Evolutionary conservation across 2,329 filamentous ascomycete species (phyloP).

Genomic region (Aspergillus sergii): DNA sequence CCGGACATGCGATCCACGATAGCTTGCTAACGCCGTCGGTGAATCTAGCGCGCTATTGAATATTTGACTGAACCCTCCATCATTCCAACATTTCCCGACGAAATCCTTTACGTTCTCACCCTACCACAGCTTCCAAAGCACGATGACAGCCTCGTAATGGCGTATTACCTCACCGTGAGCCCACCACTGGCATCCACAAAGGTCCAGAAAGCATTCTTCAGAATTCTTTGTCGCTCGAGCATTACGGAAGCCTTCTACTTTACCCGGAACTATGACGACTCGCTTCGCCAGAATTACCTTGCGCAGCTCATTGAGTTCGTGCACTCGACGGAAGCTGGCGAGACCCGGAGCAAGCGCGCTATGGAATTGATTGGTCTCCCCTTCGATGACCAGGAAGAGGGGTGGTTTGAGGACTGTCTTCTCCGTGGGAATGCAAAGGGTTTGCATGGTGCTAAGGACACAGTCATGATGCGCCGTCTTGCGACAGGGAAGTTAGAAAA

Average conservation of each 20-base stretch:
- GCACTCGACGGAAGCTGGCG: conserved; percentile 46
- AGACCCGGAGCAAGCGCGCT: conserved; percentile 56
- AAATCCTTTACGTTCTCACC: conserved; percentile 73
- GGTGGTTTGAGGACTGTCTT: conserved; percentile 72
- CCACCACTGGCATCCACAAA: conserved; percentile 68
- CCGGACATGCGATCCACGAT: background rate
- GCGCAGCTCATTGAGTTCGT: conserved; percentile 65
- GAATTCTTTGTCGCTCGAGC: conserved; percentile 67
- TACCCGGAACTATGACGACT: conserved; percentile 64
- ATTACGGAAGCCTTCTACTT: conserved; percentile 75
- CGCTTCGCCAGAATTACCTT: conserved; percentile 66
- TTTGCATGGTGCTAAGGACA: conserved; percentile 69
- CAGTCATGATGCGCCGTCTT: conserved; percentile 72
- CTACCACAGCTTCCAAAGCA: conserved; percentile 57
- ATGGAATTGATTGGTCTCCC: conserved; percentile 74
- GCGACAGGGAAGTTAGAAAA: conserved; percentile 59
- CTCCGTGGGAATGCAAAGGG: conserved; percentile 65
- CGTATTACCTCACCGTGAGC: conserved; percentile 76
- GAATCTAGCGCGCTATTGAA: conserved; percentile 64
- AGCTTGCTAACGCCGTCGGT: conserved; percentile 13
- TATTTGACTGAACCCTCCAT: conserved; percentile 79
- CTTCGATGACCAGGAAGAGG: conserved; percentile 70
- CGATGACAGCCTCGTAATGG: conserved; percentile 68
- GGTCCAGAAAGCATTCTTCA: conserved; percentile 68
- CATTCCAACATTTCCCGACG: conserved; percentile 78